phyloP scores from a whole-genome alignment of 495 filamentous ascomycete species.

The Trichoderma virens region DNA sequence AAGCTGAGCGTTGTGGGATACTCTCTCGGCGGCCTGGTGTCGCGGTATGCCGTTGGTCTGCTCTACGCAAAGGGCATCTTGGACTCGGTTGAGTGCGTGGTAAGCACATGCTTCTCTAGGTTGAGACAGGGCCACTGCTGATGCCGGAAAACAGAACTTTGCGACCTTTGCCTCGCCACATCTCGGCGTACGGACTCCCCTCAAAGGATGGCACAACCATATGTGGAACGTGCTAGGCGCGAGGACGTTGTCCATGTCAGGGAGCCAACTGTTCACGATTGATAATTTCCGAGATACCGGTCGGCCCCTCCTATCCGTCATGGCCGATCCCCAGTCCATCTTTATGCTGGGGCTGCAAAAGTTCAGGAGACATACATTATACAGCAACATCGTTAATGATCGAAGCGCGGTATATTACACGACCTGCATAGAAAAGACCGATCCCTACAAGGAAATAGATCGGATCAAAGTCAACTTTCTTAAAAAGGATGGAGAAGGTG shows the following conservation, averaged over 20 bases:
- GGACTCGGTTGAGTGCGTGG: slow-evolving; percentile 68
- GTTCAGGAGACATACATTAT: slow-evolving; percentile 67
- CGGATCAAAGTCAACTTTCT: slow-evolving; percentile 63
- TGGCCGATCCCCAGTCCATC: slow-evolving; percentile 77
- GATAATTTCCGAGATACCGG: slow-evolving; percentile 79
- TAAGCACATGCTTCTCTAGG: slow-evolving; percentile 24
- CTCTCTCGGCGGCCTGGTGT: slow-evolving; percentile 79
- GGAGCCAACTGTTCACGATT: slow-evolving; percentile 78
- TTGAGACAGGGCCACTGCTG: neutral
- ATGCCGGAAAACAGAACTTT: slow-evolving; percentile 55
- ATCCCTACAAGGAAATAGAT: slow-evolving; percentile 65
- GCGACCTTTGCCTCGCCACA: slow-evolving; percentile 89
- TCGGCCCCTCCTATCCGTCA: slow-evolving; percentile 66
- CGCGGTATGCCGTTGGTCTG: slow-evolving; percentile 80
- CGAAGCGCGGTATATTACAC: slow-evolving; percentile 75
- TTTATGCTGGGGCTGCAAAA: slow-evolving; percentile 71
- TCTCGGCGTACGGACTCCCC: slow-evolving; percentile 73
- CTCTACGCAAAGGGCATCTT: slow-evolving; percentile 73
- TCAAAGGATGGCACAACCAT: slow-evolving; percentile 55
- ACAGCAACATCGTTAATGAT: slow-evolving; percentile 83
- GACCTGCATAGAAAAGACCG: slow-evolving; percentile 58
- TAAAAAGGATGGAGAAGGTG: slow-evolving; percentile 56
- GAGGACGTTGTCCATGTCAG: slow-evolving; percentile 67
- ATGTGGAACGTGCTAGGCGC: slow-evolving; percentile 79
- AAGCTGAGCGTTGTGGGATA: slow-evolving; percentile 87